Evolutionary conservation across 1,284 basidiomycete species (phyloP), one percentile per base, ranked within the genome.

Genomic region (Grifola frondosa): DNA sequence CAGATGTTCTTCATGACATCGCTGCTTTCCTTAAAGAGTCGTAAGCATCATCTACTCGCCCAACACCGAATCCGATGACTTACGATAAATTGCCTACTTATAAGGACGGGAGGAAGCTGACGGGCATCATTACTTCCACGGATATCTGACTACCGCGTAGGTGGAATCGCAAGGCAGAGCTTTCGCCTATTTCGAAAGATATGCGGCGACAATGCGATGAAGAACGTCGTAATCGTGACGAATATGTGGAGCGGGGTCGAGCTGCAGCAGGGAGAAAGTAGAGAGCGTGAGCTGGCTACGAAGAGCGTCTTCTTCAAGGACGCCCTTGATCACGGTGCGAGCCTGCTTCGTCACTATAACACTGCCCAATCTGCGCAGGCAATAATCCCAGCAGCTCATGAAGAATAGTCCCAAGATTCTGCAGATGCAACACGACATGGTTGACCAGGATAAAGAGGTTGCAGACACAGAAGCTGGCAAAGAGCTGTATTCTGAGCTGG

Each of bases 41-140:
- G 66, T 66, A 43, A 45, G 66, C 19, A 11, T 11, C 10, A 16
- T n/a, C 15, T n/a, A n/a, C n/a, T n/a, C n/a, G n/a, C n/a, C 25
- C 6, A 13, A 9, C 6, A 5, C 8, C 12, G 10, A 9, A 7
- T 9, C 9, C 19, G 23, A 20, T 19, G 8, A 10, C 4, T 5
- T 40, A 17, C n/a, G 6, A n/a, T 30, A 17, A 5, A 13, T 28
- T 20, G 10, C 12, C 13, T 52, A 71, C 69, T 6, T 71, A 71
- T 20, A 54, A 68, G 23, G 52, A 57, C n/a, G 60, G 64, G 12
- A 48, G 58, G 41, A 70, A 64, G 38, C 60, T 78, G 16, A 61
- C 68, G 2, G 77, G 77, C 1, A 64, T 78, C 50, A 68, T 78
- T 78, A 78, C 58, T 63, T 78, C 59, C 76, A 79, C 50, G 69